A percentile compares a stretch with the other conserved stretches of the same genome.
Evolutionary conservation across 1,139 yeast species (phyloP).

Genomic region (Diutina ranongensis): DNA sequence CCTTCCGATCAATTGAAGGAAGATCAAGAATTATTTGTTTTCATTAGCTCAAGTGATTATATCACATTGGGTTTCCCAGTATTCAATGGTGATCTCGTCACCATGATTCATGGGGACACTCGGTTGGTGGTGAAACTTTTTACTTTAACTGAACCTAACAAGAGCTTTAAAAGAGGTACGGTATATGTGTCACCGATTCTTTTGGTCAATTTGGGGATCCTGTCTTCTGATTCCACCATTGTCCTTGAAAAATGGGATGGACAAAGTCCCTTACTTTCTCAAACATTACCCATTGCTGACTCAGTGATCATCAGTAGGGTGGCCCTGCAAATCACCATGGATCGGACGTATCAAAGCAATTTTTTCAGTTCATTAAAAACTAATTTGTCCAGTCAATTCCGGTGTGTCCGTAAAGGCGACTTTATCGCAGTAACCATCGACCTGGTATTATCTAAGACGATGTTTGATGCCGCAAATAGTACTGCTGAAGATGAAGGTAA

Average conservation of each 20-base stretch:
- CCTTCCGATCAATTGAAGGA: constrained; percentile 23
- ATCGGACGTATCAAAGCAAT: constrained; percentile 50
- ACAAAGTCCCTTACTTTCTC: constrained; percentile 9
- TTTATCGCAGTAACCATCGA: constrained; percentile 72
- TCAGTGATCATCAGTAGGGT: constrained; percentile 52
- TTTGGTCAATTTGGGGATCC: constrained; percentile 36
- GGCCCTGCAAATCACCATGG: constrained; percentile 62
- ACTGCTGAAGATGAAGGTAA: constrained; percentile 11
- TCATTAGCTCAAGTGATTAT: constrained; percentile 40
- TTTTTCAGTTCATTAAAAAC: constrained; percentile 53
- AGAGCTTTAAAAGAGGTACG: constrained; percentile 21
- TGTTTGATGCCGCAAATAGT: constrained; percentile 23
- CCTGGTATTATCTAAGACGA: constrained; percentile 49
- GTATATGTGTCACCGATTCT: constrained; percentile 58
- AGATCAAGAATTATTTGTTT: constrained; percentile 37
- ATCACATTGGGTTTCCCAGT: constrained; percentile 42
- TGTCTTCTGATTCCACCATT: constrained; percentile 18
- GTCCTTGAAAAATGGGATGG: constrained; percentile 15
- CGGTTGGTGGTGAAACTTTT: constrained; percentile 35
- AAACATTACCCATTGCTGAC: constrained; percentile 15
- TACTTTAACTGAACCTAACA: constrained; percentile 56
- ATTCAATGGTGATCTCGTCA: constrained; percentile 59
- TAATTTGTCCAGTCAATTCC: constrained; percentile 44
- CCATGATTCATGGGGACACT: constrained; percentile 17
- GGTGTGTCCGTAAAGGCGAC: constrained; percentile 55